phyloP scores from a whole-genome alignment of 1,139 yeast species.

The Kodamaea arcana region DNA sequence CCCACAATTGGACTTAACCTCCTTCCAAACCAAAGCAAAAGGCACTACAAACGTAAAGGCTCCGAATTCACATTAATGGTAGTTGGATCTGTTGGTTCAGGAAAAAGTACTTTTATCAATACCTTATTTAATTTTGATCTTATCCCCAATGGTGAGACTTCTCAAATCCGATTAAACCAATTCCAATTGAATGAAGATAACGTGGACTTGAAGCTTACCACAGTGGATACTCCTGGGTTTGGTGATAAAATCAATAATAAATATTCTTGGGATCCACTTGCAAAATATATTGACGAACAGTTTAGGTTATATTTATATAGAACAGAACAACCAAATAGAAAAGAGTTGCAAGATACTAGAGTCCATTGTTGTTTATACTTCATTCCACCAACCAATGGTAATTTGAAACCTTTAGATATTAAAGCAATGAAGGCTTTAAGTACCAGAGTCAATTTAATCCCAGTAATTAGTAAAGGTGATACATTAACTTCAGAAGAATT shows the following conservation, averaged over 20 bases:
- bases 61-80: conserved; percentile 59
- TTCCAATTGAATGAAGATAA: conserved; percentile 12
- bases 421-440: conserved; percentile 65
- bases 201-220: conserved; percentile 18
- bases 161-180: conserved; percentile 4
- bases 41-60: conserved; percentile 23
- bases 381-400: conserved; percentile 48
- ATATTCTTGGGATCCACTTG: conserved; percentile 55
- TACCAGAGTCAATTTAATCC: conserved; percentile 65
- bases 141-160: conserved; percentile 2
- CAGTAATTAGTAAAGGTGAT: conserved; percentile 75
- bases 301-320: conserved; percentile 17
- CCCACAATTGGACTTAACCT: conserved; percentile 21
- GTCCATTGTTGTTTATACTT: conserved; percentile 79
- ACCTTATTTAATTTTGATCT: conserved; percentile 18
- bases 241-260: conserved; percentile 41
- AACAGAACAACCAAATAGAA: conserved; percentile 57
- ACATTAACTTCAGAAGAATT: conserved; percentile 47
- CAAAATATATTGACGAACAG: conserved; percentile 52
- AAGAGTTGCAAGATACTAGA: conserved; percentile 47
- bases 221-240: conserved; percentile 44
- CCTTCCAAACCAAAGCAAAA: conserved; percentile 27
- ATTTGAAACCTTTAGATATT: conserved; percentile 55
- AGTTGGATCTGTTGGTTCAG: conserved; percentile 73
- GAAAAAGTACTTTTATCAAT: conserved; percentile 79